Evolutionary conservation across 106 monocot genomes (phyloP).

Genomic region (Acorus gramineus): DNA sequence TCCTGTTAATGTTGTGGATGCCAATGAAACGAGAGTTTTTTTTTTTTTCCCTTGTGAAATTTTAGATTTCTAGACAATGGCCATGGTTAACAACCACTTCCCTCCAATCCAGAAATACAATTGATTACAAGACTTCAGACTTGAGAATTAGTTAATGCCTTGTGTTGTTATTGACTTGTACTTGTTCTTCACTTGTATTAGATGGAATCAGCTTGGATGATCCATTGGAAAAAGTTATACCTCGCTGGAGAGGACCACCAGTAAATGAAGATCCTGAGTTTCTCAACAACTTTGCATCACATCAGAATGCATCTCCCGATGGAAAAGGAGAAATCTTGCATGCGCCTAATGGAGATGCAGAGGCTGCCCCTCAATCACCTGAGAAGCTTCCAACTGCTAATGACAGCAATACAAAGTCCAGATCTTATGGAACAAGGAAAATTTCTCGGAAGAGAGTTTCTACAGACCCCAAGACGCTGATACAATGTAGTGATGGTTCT

Average conservation of each 20-base stretch:
- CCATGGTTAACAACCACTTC: no score
- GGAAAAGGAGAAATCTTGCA: conserved; percentile 2
- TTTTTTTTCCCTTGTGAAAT: no score
- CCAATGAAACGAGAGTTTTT: no score
- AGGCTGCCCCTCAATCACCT: conserved; percentile 19
- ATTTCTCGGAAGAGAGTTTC: conserved; percentile 16
- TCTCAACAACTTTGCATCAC: conserved; percentile 15
- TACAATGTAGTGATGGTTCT: conserved; percentile 83
- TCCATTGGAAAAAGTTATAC: conserved; percentile 60
- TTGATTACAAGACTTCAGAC: no score
- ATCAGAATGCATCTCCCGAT: conserved; percentile 2
- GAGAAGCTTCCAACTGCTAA: conserved; percentile 13
- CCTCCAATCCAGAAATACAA: no score
- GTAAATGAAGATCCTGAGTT: conserved; percentile 36
- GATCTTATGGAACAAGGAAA: conserved; percentile 16
- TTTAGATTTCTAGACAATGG: no score
- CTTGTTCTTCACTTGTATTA: conserved; percentile 15
- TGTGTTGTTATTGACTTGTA: background rate
- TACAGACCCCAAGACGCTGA: conserved; percentile 27
- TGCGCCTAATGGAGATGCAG: background rate
- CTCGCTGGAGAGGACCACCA: conserved; percentile 65
- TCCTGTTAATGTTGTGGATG: no score
- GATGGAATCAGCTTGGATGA: conserved; percentile 83
- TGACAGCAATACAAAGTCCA: conserved; percentile 4
- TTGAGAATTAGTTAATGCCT: background rate